A percentile compares a stretch with the other conserved stretches of the same genome.
Evolutionary conservation across 148 eudicot species (phyloP).

Genomic region (Chenopodium quinoa): DNA sequence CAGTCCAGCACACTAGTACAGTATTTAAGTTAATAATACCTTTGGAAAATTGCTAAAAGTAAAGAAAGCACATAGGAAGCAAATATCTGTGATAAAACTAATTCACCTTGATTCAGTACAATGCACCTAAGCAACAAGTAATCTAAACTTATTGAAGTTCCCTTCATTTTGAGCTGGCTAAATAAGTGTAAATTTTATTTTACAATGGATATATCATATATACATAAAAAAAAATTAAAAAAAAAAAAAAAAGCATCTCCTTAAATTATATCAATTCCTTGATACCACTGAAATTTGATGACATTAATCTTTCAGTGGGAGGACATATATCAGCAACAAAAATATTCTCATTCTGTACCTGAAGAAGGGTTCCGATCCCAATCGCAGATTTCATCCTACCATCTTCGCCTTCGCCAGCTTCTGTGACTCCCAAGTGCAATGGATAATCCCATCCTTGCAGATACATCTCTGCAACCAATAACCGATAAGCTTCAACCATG

Average conservation of each 20-base stretch:
- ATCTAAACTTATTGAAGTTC: not conserved
- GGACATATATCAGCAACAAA: not conserved
- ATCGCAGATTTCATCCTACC: constrained; percentile 99
- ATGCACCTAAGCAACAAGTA: not conserved
- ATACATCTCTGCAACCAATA: constrained; percentile 94
- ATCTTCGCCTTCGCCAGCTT: constrained; percentile 99
- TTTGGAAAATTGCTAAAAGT: not conserved
- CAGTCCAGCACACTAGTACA: not conserved
- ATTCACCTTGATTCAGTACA: no score
- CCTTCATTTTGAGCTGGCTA: not conserved
- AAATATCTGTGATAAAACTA: not conserved
- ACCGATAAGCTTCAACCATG: constrained; percentile 96
- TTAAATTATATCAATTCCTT: not conserved
- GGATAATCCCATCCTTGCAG: constrained; percentile 97
- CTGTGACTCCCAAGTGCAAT: constrained; percentile 93
- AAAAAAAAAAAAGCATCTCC: not conserved
- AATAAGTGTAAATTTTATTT: not conserved
- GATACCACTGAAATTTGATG: not conserved
- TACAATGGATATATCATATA: not conserved
- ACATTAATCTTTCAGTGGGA: not conserved
- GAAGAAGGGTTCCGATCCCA: constrained; percentile 98
- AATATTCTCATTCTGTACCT: constrained; percentile 35
- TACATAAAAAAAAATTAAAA: not conserved
- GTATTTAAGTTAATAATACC: not conserved
- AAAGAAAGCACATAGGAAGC: not conserved